A percentile compares a stretch with the other conserved stretches of the same genome.
Conservation (phyloP, 106 monocot genomes). For the Platanthera zijinensis region DNA sequence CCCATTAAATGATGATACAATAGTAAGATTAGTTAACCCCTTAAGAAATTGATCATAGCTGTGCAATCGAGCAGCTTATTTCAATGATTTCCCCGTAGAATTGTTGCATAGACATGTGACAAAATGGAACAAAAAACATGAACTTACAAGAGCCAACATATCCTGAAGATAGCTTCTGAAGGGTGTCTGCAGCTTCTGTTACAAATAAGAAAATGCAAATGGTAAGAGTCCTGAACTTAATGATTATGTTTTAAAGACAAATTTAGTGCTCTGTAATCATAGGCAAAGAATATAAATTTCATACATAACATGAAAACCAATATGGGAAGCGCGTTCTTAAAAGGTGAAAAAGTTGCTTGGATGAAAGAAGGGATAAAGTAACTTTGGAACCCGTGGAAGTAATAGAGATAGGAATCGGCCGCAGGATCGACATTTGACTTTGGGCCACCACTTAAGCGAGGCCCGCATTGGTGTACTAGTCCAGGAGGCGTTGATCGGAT, state of each 20-base stretch:
- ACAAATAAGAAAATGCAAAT: constrained; percentile 2
- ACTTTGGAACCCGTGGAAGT: no score
- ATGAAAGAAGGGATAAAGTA: no score
- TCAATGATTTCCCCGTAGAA: background rate
- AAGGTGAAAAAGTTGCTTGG: no score
- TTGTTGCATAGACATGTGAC: background rate
- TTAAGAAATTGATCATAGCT: background rate
- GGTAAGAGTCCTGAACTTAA: background rate
- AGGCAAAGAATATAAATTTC: no score
- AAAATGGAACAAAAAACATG: background rate
- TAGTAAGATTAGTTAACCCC: background rate
- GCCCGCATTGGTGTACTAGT: no score
- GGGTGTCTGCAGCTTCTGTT: constrained; percentile 37
- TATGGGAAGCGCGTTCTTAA: no score
- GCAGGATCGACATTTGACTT: no score
- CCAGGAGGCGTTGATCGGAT: no score
- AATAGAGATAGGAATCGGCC: no score
- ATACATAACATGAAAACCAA: no score
- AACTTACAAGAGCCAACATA: constrained; percentile 44
- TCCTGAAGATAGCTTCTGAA: constrained; percentile 44
- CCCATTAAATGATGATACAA: no score
- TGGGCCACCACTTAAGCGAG: no score
- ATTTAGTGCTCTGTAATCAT: background rate
- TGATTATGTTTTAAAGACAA: background rate
- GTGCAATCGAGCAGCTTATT: background rate